A percentile compares a stretch with the other conserved stretches of the same genome.
These are phyloP conservation scores for Cryptococcus jaspeensis DNA, from an alignment of 1,284 basidiomycete species.

Conservation along the genomic window DNA sequence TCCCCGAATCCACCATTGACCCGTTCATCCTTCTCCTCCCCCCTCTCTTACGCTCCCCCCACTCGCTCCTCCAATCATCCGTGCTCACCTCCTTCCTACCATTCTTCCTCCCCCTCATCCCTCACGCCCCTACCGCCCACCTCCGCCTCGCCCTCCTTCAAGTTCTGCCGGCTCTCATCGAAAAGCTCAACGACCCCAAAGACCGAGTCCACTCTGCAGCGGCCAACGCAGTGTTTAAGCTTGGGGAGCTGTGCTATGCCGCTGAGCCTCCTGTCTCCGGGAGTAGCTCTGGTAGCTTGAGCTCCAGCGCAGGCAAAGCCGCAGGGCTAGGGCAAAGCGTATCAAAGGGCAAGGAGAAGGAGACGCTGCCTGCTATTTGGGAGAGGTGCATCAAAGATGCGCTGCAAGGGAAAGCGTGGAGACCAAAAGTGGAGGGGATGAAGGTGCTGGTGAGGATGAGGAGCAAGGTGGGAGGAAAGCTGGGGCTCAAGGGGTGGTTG, in stretches of 20 bases:
- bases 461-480: conserved; percentile 72
- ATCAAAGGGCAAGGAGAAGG: conserved; percentile 65
- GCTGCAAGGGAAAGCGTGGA: conserved; percentile 73
- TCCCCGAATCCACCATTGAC: conserved; percentile 39
- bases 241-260: conserved; percentile 34
- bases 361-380: conserved; percentile 71
- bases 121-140: conserved; percentile 18
- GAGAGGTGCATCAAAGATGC: conserved; percentile 74
- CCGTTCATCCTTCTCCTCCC: conserved; percentile 39
- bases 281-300: background rate
- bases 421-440: conserved; percentile 55
- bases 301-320: conserved; percentile 30
- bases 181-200: conserved; percentile 48
- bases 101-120: conserved; percentile 40
- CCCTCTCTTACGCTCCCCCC: conserved; percentile 35
- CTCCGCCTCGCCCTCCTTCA: conserved; percentile 33
- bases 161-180: conserved; percentile 39
- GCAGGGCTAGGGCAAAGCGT: conserved; percentile 24
- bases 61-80: conserved; percentile 40
- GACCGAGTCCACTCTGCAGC: conserved; percentile 41
- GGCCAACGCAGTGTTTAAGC: conserved; percentile 22
- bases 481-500: conserved; percentile 82
- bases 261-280: conserved; percentile 16
- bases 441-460: conserved; percentile 54
- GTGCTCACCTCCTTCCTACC: conserved; percentile 43